Evolutionary conservation across 352 stramenopile species (phyloP), one percentile per base, ranked within the genome.

Genomic region (Globisporangium barbulae): DNA sequence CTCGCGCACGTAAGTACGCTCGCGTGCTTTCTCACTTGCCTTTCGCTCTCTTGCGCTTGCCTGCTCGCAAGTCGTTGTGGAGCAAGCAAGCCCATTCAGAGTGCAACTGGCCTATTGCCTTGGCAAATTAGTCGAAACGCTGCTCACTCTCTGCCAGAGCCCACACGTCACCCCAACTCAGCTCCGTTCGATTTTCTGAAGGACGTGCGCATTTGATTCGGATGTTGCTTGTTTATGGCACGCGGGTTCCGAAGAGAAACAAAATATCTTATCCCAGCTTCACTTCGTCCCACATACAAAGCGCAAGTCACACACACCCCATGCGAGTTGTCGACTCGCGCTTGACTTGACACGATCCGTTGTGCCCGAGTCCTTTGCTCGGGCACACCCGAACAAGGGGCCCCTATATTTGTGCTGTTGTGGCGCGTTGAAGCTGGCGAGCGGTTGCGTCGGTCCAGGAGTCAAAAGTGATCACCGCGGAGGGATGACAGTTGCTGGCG

Each of bases 381-480:
- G 25, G 25, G 25, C 25, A 28, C 25, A 28, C 25, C 37, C 12
- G 15, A 42, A 39, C 33, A 39, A 39, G 33, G 2, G 3, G 33
- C 6, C 33, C 25, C 33, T 39, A 39, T 12, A 39, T 39, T 12
- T 1, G 33, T 5, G 33, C 6, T 39, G 33, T 0, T 5, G 5
- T 7, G 6, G 5, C 37, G 39, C 15, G 39, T n/a, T 45, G 39
- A 45, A 45, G 15, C 3, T 19, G 5, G 44, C 44, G 44, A 13
- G 6, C 13, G 45, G 21, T 52, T 28, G 25, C 13, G 12, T 15
- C 19, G 45, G 12, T n/a, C 9, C 19, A 8, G 13, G 48, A 21
- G 28, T 55, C 49, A 55, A 39, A 12, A 28, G 49, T 55, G 49
- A 55, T 55, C 49, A 28, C 15, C 15, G 21, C 49, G 33, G 49